Evolutionary conservation across 2,329 filamentous ascomycete species (phyloP), one percentile per base, ranked within the genome.

Genomic region (Pseudogymnoascus sp.): DNA sequence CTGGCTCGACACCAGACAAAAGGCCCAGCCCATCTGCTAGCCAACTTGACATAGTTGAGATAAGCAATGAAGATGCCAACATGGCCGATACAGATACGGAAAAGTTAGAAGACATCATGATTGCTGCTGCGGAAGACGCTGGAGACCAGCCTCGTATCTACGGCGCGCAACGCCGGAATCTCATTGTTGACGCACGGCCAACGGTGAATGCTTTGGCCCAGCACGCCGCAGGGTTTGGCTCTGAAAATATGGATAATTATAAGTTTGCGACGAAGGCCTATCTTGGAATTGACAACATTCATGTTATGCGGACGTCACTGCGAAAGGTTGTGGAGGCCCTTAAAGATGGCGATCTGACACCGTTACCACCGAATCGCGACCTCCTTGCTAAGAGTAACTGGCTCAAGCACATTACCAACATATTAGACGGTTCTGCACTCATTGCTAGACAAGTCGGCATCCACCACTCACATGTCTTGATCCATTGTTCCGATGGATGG

Each of bases 401-500:
- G 94, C 76, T 97, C 57, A 91, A 90, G 69, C 93, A 99, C 70
- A 95, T 97, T 61, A 81, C 84, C 20, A 86, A 87, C 28, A 84
- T 99, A 50, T 77, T 99, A 14, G 89, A 94, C 64, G 94, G 94
- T 1, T 88, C 91, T 5, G 84, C 86, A 57, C 79, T 95, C 61
- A 96, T 97, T 67, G 88, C 92, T 30, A 82, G 89, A 32, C 90
- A 94, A 68, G 87, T 99, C 34, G 94, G 91, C 30, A 86, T 97
- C 62, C 89, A 91, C 66, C 93, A 97, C 70, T 96, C 92, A 1
- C 91, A 99, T 72, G 93, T 96, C 9, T 78, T 99, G 50, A 96
- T 99, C 57, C 94, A 99, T 74, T 99, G 94, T 74, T 97, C 94
- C 2, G 94, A 99, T 74, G 94, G 94, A 3, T 99, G 94, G 94